Base-by-base conservation (phyloP, 2,329 filamentous ascomycete genomes). In the Penicillium sp. region DNA sequence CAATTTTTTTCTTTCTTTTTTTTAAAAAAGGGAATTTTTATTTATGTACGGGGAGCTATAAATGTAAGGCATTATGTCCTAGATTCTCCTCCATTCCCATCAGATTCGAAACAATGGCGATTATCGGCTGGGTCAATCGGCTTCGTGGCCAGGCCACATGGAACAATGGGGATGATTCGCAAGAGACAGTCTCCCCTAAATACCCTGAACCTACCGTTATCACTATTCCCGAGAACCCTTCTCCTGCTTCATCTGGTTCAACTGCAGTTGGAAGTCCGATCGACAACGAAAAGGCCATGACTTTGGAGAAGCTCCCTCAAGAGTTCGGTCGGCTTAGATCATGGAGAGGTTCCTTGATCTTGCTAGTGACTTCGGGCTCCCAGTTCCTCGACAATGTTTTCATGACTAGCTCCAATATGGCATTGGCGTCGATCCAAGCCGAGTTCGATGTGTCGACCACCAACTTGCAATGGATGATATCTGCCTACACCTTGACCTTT, bases 311-410 rank as follows among this genome's bases (percentile, higher is more conserved):
- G 40, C 31, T 56, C 14, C 53, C 52, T 3, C 38, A 58, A 18
- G 63, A 68, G 31, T 59, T 68, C 23, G 68, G 67, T 14, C 63
- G 58, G 1, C 55, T 71, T 10, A 57, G 45, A 3, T 72, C 68
- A 9, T 69, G 69, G 65, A 61, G 66, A 34, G 70, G 70, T 1
- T 57, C 58, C 6, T 48, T 70, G 49, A 65, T 73, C 22, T 53
- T 73, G 26, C 45, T 70, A 16, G 65, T 68, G 16, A 73, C 70
- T 3, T 71, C 68, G 23, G 69, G 69, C 36, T 69, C 70, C 6
- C 70, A 73, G 39, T 63, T 72, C 29, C 64, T 73, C 37, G 70
- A 73, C 42, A 73, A 73, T 49, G 67, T 73, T 13, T 73, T 72
- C 50, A 73, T 73, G 68, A 70, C 68, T 1, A 65, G 66, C 23